Percentiles rank a stretch among this genome's conserved stretches.
Conservation (phyloP, 768 basidiomycete species). For the Fomitopsis pulvina region DNA sequence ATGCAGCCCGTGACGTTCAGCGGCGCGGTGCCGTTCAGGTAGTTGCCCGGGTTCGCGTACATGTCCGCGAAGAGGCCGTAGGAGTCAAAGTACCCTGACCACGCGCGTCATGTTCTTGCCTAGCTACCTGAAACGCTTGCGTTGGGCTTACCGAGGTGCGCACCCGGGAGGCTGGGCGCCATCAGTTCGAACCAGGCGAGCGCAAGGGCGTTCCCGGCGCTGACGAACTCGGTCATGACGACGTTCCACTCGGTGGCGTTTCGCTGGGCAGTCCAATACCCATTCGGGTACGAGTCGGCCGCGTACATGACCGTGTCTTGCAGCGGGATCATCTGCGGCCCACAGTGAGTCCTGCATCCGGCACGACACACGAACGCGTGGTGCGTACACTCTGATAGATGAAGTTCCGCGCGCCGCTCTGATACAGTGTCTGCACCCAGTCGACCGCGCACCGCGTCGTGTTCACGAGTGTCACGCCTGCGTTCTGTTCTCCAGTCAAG, state of each 20-base stretch:
- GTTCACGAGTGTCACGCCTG: slow-evolving; percentile 46
- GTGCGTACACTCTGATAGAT: slow-evolving; percentile 42
- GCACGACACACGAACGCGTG: background rate
- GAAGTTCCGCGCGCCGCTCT: slow-evolving; percentile 53
- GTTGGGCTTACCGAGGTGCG: slow-evolving; percentile 45
- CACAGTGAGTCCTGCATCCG: background rate
- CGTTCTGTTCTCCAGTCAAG: slow-evolving; percentile 38
- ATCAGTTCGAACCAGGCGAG: slow-evolving; percentile 20
- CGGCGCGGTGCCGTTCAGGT: slow-evolving; percentile 60
- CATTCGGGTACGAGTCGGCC: slow-evolving; percentile 24
- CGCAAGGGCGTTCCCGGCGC: slow-evolving; percentile 24
- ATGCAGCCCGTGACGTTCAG: slow-evolving; percentile 51
- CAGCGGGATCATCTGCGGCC: slow-evolving; percentile 31
- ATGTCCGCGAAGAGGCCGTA: slow-evolving; percentile 57
- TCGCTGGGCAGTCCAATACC: slow-evolving; percentile 25
- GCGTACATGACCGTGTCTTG: slow-evolving; percentile 25
- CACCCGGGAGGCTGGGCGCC: slow-evolving; percentile 26
- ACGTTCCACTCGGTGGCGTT: slow-evolving; percentile 30
- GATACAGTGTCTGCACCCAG: slow-evolving; percentile 47
- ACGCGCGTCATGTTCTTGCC: background rate
- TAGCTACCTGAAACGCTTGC: background rate
- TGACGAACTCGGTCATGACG: slow-evolving; percentile 27
- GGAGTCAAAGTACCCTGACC: slow-evolving; percentile 52
- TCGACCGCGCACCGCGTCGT: slow-evolving; percentile 48
- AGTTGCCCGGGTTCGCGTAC: slow-evolving; percentile 39